Evolutionary conservation across 805 yeast genomes (phyloP), one percentile per base, ranked within the genome.

Genomic region (Scheffersomyces lignosus): DNA sequence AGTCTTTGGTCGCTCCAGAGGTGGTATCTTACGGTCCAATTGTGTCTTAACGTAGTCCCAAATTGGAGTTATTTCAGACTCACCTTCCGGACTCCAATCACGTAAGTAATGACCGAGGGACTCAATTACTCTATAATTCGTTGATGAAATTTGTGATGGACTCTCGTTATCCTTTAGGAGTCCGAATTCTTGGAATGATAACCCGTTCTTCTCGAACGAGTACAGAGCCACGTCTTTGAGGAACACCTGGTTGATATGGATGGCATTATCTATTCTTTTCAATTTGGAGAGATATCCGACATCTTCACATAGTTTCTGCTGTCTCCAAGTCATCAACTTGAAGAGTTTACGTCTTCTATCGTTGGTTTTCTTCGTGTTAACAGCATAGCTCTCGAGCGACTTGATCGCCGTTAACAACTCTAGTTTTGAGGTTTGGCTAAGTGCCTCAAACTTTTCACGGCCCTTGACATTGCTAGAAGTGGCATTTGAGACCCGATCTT

Each of bases 31-130:
- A 3, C 46, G 33, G 3, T 58, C 51, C 15, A 83, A 54, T 29
- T 78, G 78, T 0, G 45, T 31, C 2, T 54, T 48, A 12, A 87
- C 67, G 44, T 80, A 88, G 1, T 65, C 52, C 20, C 78, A 45
- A 30, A 87, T 56, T 0, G 85, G 85, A 4, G 52, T 39, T 1
- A 83, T 56, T 51, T 81, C 90, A 2, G 43, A 46, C 3, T 58
- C 63, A 14, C 77, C 80, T 12, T 57, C 58, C 0, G 45, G 47
- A 3, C 81, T 62, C 93, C 95, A 90, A 55, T 91, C 97, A 32
- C 96, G 66, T 7, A 81, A 76, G 42, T 75, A 75, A 58, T 89
- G 96, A 34, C 88, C 81, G 23, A 91, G 49, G 4, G 86, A 67
- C 56, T 85, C 95, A 18, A 80, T 70, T 1, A 83, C 85, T 5